Conservation (phyloP, 2,329 filamentous ascomycete genomes). For the Clonostachys rosea region DNA sequence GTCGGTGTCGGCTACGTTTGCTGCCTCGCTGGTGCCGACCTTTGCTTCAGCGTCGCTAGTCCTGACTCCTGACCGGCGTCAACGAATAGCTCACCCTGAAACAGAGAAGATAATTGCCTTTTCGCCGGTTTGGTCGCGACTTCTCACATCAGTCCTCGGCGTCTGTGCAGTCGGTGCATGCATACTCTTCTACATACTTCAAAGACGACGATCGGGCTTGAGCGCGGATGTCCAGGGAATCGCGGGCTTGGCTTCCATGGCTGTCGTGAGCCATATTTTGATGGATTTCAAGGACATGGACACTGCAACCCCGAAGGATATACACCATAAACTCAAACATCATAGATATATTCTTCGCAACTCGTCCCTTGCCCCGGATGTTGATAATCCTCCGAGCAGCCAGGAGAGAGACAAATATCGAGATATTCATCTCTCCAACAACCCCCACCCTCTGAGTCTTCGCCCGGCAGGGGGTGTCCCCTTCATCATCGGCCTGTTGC, state of each 20-base stretch:
- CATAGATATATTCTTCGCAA: conserved; percentile 67
- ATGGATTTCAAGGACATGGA: conserved; percentile 72
- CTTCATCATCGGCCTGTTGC: conserved; percentile 52
- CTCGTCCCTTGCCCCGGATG: conserved; percentile 64
- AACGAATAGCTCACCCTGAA: conserved; percentile 33
- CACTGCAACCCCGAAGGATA: conserved; percentile 58
- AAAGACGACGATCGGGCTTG: conserved; percentile 59
- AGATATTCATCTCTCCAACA: conserved; percentile 45
- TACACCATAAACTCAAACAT: conserved; percentile 62
- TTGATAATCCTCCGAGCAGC: conserved; percentile 35
- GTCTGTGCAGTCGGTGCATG: conserved; percentile 54
- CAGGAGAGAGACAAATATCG: conserved; percentile 40
- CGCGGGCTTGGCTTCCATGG: conserved; percentile 71
- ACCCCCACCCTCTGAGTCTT: conserved; percentile 67
- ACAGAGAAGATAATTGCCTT: conserved; percentile 50
- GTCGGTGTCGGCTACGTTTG: conserved; percentile 59
- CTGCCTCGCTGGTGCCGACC: conserved; percentile 65
- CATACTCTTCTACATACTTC: conserved; percentile 56
- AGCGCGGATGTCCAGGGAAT: conserved; percentile 67
- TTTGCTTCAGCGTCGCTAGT: conserved; percentile 59
- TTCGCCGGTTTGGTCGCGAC: conserved; percentile 53
- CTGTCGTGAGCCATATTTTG: conserved; percentile 67
- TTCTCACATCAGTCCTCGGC: conserved; percentile 51
- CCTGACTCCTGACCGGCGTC: conserved; percentile 45
- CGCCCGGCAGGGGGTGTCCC: conserved; percentile 54